phyloP scores from a whole-genome alignment of 1,284 basidiomycete species.

The Macrocystidia cucumis region DNA sequence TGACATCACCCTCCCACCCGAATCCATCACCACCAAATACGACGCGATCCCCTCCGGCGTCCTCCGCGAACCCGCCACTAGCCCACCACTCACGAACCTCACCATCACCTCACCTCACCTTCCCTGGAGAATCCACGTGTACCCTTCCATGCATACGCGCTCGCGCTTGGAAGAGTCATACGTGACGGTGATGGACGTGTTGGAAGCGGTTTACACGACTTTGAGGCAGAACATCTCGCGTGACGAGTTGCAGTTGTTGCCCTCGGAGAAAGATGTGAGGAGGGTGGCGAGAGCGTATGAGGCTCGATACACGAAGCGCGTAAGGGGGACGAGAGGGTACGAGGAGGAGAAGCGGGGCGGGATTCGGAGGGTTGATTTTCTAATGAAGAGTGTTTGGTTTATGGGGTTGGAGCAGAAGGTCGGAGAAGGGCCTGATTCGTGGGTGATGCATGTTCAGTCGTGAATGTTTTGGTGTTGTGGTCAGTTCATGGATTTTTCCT shows the following conservation, averaged over 20 bases:
- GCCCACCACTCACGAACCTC: conserved; percentile 20
- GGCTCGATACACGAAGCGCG: conserved; percentile 26
- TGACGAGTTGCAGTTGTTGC: conserved; percentile 29
- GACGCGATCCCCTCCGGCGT: conserved; percentile 14
- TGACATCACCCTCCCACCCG: conserved; percentile 18
- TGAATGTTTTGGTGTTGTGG: not conserved
- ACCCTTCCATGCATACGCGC: conserved; percentile 16
- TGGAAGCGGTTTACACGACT: conserved; percentile 24
- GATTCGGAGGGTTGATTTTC: conserved; percentile 31
- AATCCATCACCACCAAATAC: conserved; percentile 21
- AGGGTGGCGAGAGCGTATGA: conserved; percentile 35
- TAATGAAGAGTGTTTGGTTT: conserved; percentile 24
- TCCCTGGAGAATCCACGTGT: conserved; percentile 24
- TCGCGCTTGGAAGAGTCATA: no score
- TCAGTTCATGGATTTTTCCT: not conserved
- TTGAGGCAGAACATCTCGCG: conserved; percentile 28
- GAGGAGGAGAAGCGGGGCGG: conserved; percentile 28
- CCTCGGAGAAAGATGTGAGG: conserved; percentile 22
- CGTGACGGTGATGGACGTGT: conserved; percentile 28
- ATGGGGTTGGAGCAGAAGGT: conserved; percentile 20
- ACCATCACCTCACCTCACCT: conserved; percentile 21
- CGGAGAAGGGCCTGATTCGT: conserved; percentile 9
- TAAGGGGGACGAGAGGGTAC: conserved; percentile 17
- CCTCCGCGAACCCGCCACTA: conserved; percentile 26
- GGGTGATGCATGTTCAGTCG: conserved; percentile 9